Base-by-base conservation (phyloP, 2,329 filamentous ascomycete species). In the Fusarium longipes region DNA sequence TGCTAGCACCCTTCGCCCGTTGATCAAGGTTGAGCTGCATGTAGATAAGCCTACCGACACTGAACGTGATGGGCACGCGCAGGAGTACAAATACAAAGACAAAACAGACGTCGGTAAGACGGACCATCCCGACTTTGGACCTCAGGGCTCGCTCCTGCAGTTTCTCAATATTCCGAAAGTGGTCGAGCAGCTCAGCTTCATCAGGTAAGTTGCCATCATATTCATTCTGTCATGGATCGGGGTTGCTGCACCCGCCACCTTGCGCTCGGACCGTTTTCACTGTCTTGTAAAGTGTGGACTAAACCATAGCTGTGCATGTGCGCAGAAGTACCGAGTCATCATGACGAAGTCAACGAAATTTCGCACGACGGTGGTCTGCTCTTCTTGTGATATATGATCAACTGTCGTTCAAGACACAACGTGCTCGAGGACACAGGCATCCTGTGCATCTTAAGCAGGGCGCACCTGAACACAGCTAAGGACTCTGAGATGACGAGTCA, bases 11-110 rank as follows among this genome's bases (percentile, higher is more conserved):
- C 59, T 96, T 64, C 87, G 88, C 36, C 93, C 93, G 3, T 87
- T 91, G 60, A 86, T 97, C 71, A 93, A 91, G 75, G 90, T 90
- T 65, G 91, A 96, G 75, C 79, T 97, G 55, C 93, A 96, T 76
- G 87, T 94, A 17, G 93, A 96, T 74, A 91, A 83, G 62, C 75
- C 76, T 9, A 77, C 77, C 61, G 83, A 72, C 25, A 51, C 62
- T 17, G 75, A 74, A 22, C 77, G 73, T 27, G 75, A 76, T 18
- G 70, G 55, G n/a, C 63, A 65, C 24, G 36, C 53, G 22, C 67
- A 82, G 57, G 86, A 87, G 68, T 84, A 82, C 47, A 84, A 84
- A 40, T 89, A 85, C 80, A 90, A 90, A 73, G 82, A 83, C 62
- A 83, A 83, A 73, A 90, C 87, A 9, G 80, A 81, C n/a, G 80